These are phyloP conservation scores for Dendrocalamus sinicus DNA, from an alignment of 176 grass and related monocot genomes.

Conservation along the genomic window DNA sequence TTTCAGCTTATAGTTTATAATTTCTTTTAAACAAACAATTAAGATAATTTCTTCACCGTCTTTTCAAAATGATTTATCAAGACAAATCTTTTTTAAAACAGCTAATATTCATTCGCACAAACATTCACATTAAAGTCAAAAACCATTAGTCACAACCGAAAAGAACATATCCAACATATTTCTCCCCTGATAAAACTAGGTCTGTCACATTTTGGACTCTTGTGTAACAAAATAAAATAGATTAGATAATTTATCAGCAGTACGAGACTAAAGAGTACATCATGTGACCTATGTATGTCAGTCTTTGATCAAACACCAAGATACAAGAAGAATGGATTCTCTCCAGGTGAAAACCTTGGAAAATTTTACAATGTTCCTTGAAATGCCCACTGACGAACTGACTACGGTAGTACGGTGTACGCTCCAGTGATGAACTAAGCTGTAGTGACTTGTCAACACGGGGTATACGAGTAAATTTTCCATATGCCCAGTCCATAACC, in stretches of 20 bases:
- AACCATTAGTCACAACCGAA: too few species aligned
- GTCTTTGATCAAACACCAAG: constrained; percentile 23
- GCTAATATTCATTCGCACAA: too few species aligned
- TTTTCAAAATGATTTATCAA: too few species aligned
- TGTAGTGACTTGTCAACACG: constrained; percentile 14
- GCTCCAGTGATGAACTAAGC: constrained; percentile 38
- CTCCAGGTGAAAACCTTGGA: constrained; percentile 5
- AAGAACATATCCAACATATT: too few species aligned
- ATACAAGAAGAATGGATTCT: background rate
- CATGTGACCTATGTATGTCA: constrained; percentile 32
- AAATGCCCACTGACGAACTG: background rate
- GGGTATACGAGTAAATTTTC: constrained; percentile 67
- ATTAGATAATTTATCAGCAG: background rate
- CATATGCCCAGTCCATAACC: constrained; percentile 90
- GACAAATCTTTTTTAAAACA: too few species aligned
- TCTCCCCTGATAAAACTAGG: background rate
- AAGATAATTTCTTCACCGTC: too few species aligned
- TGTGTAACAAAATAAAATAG: background rate
- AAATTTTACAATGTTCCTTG: constrained; percentile 32
- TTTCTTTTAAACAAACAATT: too few species aligned
- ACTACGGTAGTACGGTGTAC: constrained; percentile 25
- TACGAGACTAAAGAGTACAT: background rate
- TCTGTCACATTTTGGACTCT: background rate
- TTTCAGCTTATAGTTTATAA: too few species aligned
- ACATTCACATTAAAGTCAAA: too few species aligned